phyloP scores from a whole-genome alignment of 192 early-diverging fungal species.

The Backusella tuberculispora region DNA sequence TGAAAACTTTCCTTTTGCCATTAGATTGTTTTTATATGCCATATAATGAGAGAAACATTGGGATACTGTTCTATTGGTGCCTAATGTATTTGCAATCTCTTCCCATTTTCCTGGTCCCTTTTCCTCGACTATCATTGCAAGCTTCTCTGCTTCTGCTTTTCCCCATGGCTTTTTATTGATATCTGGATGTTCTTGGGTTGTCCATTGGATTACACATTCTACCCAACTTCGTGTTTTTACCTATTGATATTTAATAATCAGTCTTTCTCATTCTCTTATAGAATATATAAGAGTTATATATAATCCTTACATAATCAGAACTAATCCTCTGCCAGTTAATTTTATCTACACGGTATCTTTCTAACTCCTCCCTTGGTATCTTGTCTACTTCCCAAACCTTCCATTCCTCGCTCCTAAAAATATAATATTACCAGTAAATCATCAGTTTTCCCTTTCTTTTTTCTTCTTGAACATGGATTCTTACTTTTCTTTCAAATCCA shows the following conservation, averaged over 20 bases:
- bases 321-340: slow-evolving; percentile 32
- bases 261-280: no score
- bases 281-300: background rate
- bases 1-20: slow-evolving; percentile 61
- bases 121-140: slow-evolving; percentile 51
- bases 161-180: slow-evolving; percentile 77
- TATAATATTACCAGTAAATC: background rate
- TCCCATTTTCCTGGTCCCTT: slow-evolving; percentile 65
- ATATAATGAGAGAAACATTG: slow-evolving; percentile 78
- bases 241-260: slow-evolving; percentile 28
- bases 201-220: slow-evolving; percentile 84
- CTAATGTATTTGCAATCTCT: slow-evolving; percentile 61
- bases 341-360: slow-evolving; percentile 15
- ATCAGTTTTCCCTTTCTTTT: background rate
- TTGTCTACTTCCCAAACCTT: slow-evolving; percentile 30
- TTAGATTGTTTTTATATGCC: slow-evolving; percentile 48
- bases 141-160: slow-evolving; percentile 52
- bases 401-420: slow-evolving; percentile 6
- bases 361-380: slow-evolving; percentile 11
- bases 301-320: slow-evolving; percentile 10
- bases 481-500: slow-evolving; percentile 27
- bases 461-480: background rate
- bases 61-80: slow-evolving; percentile 69
- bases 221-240: slow-evolving; percentile 61
- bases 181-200: slow-evolving; percentile 74